phyloP scores from a whole-genome alignment of 202 grass and related monocot species.

The Brachypodium distachyon region DNA sequence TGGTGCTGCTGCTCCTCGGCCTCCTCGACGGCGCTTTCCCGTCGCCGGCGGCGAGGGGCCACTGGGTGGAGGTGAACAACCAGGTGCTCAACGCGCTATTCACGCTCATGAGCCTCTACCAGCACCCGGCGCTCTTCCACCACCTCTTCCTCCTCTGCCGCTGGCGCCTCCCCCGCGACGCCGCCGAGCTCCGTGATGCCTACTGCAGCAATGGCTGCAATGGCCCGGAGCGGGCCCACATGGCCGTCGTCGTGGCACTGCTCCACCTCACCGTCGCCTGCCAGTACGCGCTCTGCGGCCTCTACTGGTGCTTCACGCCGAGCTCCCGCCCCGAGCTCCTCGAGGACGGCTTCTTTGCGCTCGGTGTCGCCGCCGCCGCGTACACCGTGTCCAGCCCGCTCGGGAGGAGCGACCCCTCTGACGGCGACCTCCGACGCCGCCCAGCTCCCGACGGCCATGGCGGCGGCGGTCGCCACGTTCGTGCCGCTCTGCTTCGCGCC shows the following conservation, averaged over 20 bases:
- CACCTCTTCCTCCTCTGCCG: slow-evolving; percentile 53
- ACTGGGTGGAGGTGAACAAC: slow-evolving; percentile 74
- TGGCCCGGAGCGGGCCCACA: slow-evolving; percentile 35
- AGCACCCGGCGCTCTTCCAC: slow-evolving; percentile 62
- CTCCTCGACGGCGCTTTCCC: slow-evolving; percentile 45
- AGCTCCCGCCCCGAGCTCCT: slow-evolving; percentile 33
- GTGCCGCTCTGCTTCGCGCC: slow-evolving; percentile 61
- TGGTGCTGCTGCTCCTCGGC: slow-evolving; percentile 55
- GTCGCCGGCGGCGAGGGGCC: slow-evolving; percentile 6
- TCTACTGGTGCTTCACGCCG: slow-evolving; percentile 46
- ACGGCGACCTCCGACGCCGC: not conserved
- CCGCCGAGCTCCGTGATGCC: slow-evolving; percentile 38
- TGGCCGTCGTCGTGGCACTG: slow-evolving; percentile 49
- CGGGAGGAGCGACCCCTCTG: slow-evolving; percentile 22
- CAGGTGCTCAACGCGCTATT: slow-evolving; percentile 80
- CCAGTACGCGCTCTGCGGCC: slow-evolving; percentile 55
- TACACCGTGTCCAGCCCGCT: slow-evolving; percentile 53
- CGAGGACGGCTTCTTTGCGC: slow-evolving; percentile 36
- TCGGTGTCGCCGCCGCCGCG: slow-evolving; percentile 38
- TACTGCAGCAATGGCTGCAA: slow-evolving; percentile 44
- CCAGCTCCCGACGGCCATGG: too few relatives aligned
- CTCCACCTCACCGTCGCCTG: slow-evolving; percentile 51
- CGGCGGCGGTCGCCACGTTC: slow-evolving; percentile 31
- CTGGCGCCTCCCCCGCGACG: slow-evolving; percentile 33
- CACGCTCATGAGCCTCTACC: slow-evolving; percentile 81